Evolutionary conservation across 176 grass and related monocot species (phyloP).

Genomic region (Hyparrhenia diplandra): DNA sequence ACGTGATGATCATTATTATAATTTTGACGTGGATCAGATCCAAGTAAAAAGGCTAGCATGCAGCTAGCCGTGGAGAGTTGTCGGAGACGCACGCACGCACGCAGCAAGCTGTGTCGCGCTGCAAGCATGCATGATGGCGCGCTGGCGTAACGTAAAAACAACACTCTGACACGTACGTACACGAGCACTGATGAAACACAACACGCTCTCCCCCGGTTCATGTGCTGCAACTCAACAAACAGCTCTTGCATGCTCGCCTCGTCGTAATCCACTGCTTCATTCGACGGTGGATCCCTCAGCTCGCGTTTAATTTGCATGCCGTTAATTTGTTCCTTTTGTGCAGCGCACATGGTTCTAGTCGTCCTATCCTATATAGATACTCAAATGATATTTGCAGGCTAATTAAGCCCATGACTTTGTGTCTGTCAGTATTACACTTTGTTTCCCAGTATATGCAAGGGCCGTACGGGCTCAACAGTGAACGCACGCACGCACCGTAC

Average conservation of each 20-base stretch:
- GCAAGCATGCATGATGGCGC: no score
- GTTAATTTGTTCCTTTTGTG: not conserved
- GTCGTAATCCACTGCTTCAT: not conserved
- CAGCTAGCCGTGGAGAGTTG: no score
- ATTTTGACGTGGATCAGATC: no score
- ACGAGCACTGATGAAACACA: not conserved
- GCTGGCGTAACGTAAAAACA: no score
- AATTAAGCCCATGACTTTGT: not conserved
- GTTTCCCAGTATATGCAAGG: not conserved
- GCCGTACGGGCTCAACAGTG: not conserved
- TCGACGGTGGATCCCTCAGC: not conserved
- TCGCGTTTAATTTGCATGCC: not conserved
- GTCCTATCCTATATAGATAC: not conserved
- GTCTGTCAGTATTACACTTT: not conserved
- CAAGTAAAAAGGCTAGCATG: no score
- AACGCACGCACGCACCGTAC: not conserved
- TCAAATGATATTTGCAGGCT: not conserved
- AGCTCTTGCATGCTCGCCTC: not conserved
- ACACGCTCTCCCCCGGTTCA: not conserved
- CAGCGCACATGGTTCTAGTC: not conserved
- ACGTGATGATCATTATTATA: no score
- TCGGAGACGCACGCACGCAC: no score
- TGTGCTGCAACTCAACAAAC: not conserved
- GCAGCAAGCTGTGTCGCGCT: no score
- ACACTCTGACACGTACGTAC: no score